Conservation (phyloP, 345 rosid species). For the Aquilaria malaccensis region DNA sequence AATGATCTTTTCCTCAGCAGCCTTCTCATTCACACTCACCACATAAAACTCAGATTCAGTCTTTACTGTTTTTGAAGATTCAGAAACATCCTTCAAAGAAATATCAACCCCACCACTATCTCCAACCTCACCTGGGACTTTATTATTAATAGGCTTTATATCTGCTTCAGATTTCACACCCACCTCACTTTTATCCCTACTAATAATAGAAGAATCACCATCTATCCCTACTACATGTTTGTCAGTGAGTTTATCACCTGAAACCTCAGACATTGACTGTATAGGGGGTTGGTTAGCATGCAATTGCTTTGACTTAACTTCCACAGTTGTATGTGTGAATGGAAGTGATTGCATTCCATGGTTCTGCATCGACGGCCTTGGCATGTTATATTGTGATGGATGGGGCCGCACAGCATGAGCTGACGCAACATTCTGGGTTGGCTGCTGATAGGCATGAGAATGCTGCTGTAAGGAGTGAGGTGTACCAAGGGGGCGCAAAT, state of each 20-base stretch:
- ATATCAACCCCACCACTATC: conserved; percentile 5
- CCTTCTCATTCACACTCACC: conserved; percentile 12
- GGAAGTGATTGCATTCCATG: conserved; percentile 29
- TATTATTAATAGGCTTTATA: conserved; percentile 20
- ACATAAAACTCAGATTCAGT: no score
- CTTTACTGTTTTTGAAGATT: background rate
- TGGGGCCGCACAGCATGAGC: conserved; percentile 22
- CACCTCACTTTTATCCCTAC: conserved; percentile 16
- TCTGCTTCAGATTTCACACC: conserved; percentile 30
- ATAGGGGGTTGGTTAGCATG: conserved; percentile 27
- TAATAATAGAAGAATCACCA: conserved; percentile 20
- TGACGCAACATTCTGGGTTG: conserved; percentile 29
- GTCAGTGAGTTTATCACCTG: conserved; percentile 17
- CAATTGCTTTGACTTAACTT: conserved; percentile 23
- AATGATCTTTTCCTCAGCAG: conserved; percentile 27
- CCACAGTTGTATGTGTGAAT: conserved; percentile 24
- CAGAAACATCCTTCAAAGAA: conserved; percentile 14
- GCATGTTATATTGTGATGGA: conserved; percentile 26
- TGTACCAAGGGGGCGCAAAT: conserved; percentile 33
- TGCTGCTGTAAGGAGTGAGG: conserved; percentile 25
- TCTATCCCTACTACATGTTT: conserved; percentile 22
- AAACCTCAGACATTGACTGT: conserved; percentile 19
- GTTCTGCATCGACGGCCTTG: conserved; percentile 26
- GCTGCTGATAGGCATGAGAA: conserved; percentile 28
- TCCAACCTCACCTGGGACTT: conserved; percentile 20